Conservation (phyloP, 2,329 filamentous ascomycete species). For the Plectosphaerella cucumerina region DNA sequence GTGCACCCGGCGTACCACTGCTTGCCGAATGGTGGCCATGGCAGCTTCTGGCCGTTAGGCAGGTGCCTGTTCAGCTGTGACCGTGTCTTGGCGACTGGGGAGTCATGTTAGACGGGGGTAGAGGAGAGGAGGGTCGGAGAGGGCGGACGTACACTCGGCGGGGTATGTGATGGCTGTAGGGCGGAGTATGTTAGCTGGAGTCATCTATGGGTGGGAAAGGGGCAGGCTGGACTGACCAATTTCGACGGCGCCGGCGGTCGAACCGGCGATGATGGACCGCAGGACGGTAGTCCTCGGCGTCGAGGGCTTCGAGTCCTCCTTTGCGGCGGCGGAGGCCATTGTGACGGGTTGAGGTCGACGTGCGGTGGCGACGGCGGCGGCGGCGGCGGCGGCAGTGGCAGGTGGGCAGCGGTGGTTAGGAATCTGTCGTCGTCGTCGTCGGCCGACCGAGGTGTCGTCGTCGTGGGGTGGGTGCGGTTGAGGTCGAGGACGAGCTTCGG, state of each 20-base stretch:
- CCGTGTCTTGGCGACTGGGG: slow-evolving; percentile 83
- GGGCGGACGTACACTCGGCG: slow-evolving; percentile 68
- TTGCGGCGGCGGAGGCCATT: slow-evolving; percentile 15
- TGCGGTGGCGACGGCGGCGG: no score
- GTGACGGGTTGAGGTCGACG: neutral
- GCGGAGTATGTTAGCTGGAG: slow-evolving; percentile 17
- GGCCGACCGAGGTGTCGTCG: no score
- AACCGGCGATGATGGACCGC: slow-evolving; percentile 87
- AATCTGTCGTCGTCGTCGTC: no score
- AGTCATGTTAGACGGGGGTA: slow-evolving; percentile 3
- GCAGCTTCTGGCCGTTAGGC: slow-evolving; percentile 77
- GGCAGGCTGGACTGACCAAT: slow-evolving; percentile 59
- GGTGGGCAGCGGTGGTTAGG: no score
- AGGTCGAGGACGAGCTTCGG: no score
- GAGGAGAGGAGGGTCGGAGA: slow-evolving; percentile 2
- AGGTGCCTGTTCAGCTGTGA: slow-evolving; percentile 87
- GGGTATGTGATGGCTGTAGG: slow-evolving; percentile 77
- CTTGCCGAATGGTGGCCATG: slow-evolving; percentile 87
- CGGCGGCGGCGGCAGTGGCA: no score
- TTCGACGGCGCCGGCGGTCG: slow-evolving; percentile 90
- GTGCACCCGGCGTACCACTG: slow-evolving; percentile 99
- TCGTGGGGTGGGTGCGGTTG: no score
- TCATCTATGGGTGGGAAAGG: neutral
- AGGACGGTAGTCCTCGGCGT: slow-evolving; percentile 67
- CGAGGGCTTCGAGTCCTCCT: slow-evolving; percentile 19